These are phyloP conservation scores for Starmerella tilneyi DNA, from an alignment of 805 yeast genomes.

Conservation along the genomic window DNA sequence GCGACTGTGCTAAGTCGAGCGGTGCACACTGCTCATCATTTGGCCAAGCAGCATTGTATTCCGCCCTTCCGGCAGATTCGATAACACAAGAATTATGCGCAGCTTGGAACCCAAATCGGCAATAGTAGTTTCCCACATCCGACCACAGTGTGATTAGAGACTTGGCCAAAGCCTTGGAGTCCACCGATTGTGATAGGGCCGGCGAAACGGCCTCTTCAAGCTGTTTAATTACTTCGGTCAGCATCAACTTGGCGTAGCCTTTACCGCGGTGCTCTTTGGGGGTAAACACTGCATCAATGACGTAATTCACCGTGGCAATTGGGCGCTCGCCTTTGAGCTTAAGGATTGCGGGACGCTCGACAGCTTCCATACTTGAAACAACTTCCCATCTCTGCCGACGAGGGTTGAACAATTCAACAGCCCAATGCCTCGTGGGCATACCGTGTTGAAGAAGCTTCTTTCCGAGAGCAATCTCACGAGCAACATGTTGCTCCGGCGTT, in stretches of 20 bases:
- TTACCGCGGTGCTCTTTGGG: slow-evolving; percentile 39
- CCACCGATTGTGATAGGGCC: slow-evolving; percentile 16
- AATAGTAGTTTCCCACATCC: slow-evolving; percentile 61
- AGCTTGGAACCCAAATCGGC: slow-evolving; percentile 41
- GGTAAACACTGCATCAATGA: slow-evolving; percentile 53
- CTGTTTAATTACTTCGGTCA: slow-evolving; percentile 25
- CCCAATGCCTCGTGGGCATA: slow-evolving; percentile 27
- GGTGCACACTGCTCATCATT: slow-evolving; percentile 6
- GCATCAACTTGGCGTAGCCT: slow-evolving; percentile 47
- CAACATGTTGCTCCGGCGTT: slow-evolving; percentile 25
- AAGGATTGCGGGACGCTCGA: slow-evolving; percentile 33
- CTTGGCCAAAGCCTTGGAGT: neutral
- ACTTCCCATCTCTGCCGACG: slow-evolving; percentile 27
- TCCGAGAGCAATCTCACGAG: slow-evolving; percentile 25
- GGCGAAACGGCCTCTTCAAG: slow-evolving; percentile 19
- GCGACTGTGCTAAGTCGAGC: slow-evolving; percentile 14
- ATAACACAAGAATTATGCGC: slow-evolving; percentile 9
- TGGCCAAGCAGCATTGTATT: slow-evolving; percentile 6
- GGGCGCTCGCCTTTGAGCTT: slow-evolving; percentile 22
- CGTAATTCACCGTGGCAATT: slow-evolving; percentile 22
- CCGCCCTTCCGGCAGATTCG: neutral
- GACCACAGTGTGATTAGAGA: slow-evolving; percentile 48
- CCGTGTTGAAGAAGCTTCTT: slow-evolving; percentile 15
- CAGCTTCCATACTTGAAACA: slow-evolving; percentile 38
- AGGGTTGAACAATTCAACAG: slow-evolving; percentile 23